Evolutionary conservation across 2,329 filamentous ascomycete genomes (phyloP), one percentile per base, ranked within the genome.

Genomic region (Ophiosphaerella narmari): DNA sequence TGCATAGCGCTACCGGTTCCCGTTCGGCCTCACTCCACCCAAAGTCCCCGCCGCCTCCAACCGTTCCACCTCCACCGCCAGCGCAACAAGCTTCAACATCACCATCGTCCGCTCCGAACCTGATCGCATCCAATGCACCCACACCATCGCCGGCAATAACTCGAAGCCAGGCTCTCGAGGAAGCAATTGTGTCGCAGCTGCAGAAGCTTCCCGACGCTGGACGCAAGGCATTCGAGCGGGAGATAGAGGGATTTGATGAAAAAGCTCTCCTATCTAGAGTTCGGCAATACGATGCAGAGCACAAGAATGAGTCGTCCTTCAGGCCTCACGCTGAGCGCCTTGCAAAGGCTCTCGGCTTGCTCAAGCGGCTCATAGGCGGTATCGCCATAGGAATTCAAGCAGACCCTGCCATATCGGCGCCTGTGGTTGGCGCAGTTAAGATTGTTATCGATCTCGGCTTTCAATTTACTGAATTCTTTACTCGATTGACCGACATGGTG

Each of bases 371-470:
- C 51, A 57, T 63, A 48, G 45, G 48, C 12, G 26, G 26, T 6
- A 6, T 29, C 26, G 26, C 26, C 26, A 29, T 29, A 29, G 26
- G 50, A 24, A 55, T 58, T 29, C 60, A 63, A 38, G 43, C 48
- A 4, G 47, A 37, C 37, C 60, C 60, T 24, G 56, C 52, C 11
- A 43, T 59, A 38, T 63, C 60, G 2, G 26, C 59, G 16, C 21
- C 59, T n/a, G 55, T 65, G 8, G 56, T 65, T 3, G 26, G 63
- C 42, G 43, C 52, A 18, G 45, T 64, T 7, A 40, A 55, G 34
- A 16, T 63, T 33, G 51, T 53, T 7, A 55, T 66, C 41, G 57
- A 61, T 35, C 51, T 64, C 12, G 55, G 52, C 4, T 31, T 60
- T 23, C 34, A 57, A 5, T 66, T 60, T 26, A 50, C 51, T n/a